Evolutionary conservation across 352 stramenopile genomes (phyloP).

Genomic region (Pythium aristosporum): DNA sequence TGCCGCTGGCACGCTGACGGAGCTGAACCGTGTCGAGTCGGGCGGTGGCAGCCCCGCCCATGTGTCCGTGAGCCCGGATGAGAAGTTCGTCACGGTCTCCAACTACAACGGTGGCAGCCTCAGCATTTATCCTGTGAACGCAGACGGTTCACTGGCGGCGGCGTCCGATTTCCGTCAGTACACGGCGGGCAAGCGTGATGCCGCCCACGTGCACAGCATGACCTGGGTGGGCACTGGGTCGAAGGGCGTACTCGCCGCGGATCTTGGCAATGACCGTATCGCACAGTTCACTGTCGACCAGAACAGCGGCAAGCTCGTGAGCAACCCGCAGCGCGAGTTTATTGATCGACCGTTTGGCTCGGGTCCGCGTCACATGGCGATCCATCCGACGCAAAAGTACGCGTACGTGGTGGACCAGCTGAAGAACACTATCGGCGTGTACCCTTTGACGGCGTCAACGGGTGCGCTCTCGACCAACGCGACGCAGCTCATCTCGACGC

Average conservation of each 20-base stretch:
- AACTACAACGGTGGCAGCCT: conserved; percentile 66
- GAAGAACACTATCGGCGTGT: conserved; percentile 58
- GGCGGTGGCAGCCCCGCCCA: conserved; percentile 44
- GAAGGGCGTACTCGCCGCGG: conserved; percentile 44
- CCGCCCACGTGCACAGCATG: conserved; percentile 61
- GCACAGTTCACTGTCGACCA: conserved; percentile 47
- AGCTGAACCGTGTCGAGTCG: conserved; percentile 54
- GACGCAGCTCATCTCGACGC: conserved; percentile 54
- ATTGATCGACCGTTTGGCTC: conserved; percentile 32
- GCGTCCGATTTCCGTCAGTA: conserved; percentile 44
- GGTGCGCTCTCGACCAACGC: conserved; percentile 30
- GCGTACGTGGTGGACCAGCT: conserved; percentile 68
- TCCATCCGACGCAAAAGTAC: conserved; percentile 45
- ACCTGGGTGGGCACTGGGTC: conserved; percentile 48
- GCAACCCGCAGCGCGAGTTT: conserved; percentile 17
- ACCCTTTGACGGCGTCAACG: conserved; percentile 31
- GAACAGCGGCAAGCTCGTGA: conserved; percentile 35
- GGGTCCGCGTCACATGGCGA: conserved; percentile 60
- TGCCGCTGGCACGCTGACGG: conserved; percentile 34
- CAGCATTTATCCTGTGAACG: conserved; percentile 51
- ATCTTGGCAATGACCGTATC: conserved; percentile 62
- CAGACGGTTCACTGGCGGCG: conserved; percentile 40
- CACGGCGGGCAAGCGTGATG: conserved; percentile 36
- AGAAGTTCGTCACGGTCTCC: conserved; percentile 55
- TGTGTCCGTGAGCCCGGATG: conserved; percentile 45